Percentiles rank a stretch among this genome's conserved stretches.
Evolutionary conservation across 129 eudicot genomes (phyloP).

Genomic region (Gnaphalium uliginosum): DNA sequence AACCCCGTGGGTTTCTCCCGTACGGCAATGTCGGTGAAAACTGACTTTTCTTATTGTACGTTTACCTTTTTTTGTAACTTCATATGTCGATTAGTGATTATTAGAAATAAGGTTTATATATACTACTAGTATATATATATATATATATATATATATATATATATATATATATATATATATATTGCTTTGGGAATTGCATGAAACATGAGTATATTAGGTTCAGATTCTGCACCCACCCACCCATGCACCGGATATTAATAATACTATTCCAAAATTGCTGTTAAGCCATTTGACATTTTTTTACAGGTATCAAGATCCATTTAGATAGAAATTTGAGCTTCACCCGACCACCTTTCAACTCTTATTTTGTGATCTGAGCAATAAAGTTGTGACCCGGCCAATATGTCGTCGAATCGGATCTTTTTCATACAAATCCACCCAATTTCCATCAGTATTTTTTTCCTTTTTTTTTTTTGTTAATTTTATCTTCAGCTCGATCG

Average conservation of each 20-base stretch:
- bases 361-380: slow-evolving; percentile 29
- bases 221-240: slow-evolving; percentile 27
- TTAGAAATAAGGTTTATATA: too few relatives aligned
- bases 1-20: too few relatives aligned
- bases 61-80: too few relatives aligned
- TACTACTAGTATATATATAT: too few relatives aligned
- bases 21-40: too few relatives aligned
- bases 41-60: too few relatives aligned
- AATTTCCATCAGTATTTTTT: not conserved
- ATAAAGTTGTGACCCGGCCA: slow-evolving; percentile 10
- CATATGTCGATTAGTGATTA: too few relatives aligned
- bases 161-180: not conserved
- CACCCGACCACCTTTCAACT: slow-evolving; percentile 37
- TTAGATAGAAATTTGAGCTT: slow-evolving; percentile 32
- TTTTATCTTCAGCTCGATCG: not conserved
- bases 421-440: not conserved
- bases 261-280: not conserved
- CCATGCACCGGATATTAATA: slow-evolving; percentile 22
- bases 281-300: slow-evolving; percentile 22
- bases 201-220: slow-evolving; percentile 19
- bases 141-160: too few relatives aligned
- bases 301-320: slow-evolving; percentile 36
- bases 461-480: not conserved
- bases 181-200: slow-evolving; percentile 12
- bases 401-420: not conserved